Base-by-base conservation (phyloP, 2,329 filamentous ascomycete species). In the Ophiosphaerella narmari region DNA sequence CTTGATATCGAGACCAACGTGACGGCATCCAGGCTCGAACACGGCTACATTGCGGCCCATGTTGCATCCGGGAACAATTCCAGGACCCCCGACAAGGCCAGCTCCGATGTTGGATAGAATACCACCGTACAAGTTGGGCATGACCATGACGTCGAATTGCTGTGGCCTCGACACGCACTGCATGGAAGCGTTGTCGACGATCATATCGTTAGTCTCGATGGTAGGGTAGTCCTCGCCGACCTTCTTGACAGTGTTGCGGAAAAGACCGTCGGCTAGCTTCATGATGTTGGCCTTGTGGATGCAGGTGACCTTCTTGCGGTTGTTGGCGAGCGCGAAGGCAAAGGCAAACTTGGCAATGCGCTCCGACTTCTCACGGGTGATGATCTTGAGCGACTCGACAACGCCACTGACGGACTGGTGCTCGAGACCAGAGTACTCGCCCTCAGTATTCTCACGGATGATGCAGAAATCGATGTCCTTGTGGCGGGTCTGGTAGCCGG, bases 261-360 rank as follows among this genome's bases (percentile, higher is more conserved):
- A 99, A 50, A 99, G 89, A 78, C 94, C 94, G 68, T 99, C 94
- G 75, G 92, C 93, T 52, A 99, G 85, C 86, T 99, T 99, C 94
- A 99, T 99, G 82, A 99, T 99, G 85, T 99, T 99, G 80, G 94
- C 94, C 86, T 99, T 99, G 88, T 99, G 94, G 75, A 99, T 97
- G 82, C 93, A 97, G 64, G 94, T 97, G 50, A 99, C 91, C 89
- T 97, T 97, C 84, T 95, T 93, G 75, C 94, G 87, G 85, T 95
- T 93, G 85, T 99, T 99, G 78, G 94, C 94, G 51, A 97, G 88
- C 52, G 94, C 94, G 73, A 99, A 99, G 74, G 89, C 88, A 77
- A 97, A 97, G 62, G 94, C 94, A 74, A 99, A 99, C 80, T 96
- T 96, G 80, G 93, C 91, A 72, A 99, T 99, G 74, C 94, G 91